Percentiles rank a stretch among this genome's conserved stretches.
Evolutionary conservation across 495 filamentous ascomycete species (phyloP).

Genomic region (Achaetomiella virescens): DNA sequence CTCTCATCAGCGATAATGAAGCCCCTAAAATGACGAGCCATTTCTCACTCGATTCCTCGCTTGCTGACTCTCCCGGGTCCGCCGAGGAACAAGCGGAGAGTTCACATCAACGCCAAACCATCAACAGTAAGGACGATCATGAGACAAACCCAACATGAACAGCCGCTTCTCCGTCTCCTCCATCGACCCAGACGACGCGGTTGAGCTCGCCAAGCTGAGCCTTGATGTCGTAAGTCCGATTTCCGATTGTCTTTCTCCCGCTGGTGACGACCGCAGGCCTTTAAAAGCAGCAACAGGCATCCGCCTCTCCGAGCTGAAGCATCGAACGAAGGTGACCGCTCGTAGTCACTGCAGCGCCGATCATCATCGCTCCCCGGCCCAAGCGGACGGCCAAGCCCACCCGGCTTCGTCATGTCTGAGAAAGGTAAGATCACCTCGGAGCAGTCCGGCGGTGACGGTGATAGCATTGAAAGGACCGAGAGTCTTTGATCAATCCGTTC

Average conservation of each 20-base stretch:
- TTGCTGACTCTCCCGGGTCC: too few relatives aligned
- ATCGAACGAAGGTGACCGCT: not conserved
- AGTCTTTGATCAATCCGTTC: too few relatives aligned
- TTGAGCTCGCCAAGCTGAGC: not conserved
- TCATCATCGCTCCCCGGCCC: not conserved
- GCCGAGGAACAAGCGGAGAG: not conserved
- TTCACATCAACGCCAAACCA: too few relatives aligned
- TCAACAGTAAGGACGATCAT: too few relatives aligned
- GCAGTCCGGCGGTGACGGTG: too few relatives aligned
- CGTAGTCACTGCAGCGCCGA: too few relatives aligned
- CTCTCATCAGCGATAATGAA: too few relatives aligned
- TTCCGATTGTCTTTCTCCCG: not conserved
- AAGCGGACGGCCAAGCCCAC: not conserved
- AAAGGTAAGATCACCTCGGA: too few relatives aligned
- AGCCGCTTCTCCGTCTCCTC: conserved; percentile 7
- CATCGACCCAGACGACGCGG: not conserved
- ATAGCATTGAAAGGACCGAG: too few relatives aligned
- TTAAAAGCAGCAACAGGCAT: not conserved
- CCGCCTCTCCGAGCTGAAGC: not conserved
- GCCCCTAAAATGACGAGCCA: too few relatives aligned
- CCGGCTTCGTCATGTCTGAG: not conserved
- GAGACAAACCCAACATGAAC: not conserved
- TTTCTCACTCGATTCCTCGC: too few relatives aligned
- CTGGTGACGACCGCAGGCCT: not conserved
- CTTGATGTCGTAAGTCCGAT: not conserved